Percentiles rank a stretch among this genome's conserved stretches.
Conservation (phyloP, 345 rosid species). For the Dipteronia sinensis region DNA sequence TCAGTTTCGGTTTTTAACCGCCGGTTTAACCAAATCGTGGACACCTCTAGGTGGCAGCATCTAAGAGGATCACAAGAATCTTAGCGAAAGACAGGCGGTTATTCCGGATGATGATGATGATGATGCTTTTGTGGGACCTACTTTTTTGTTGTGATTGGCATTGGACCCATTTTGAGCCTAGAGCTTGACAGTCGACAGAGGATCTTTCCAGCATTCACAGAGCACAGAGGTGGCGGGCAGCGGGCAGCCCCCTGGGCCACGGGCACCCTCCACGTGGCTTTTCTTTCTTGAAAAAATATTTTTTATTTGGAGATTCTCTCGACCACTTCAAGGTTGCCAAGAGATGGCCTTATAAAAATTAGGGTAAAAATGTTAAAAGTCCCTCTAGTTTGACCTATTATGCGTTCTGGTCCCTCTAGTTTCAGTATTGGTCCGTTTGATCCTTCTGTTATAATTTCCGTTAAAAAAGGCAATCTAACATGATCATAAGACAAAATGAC, state of each 20-base stretch:
- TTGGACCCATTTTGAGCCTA: conserved; percentile 13
- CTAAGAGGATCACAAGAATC: conserved; percentile 22
- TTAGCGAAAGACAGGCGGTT: conserved; percentile 14
- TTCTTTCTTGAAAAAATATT: too few species aligned
- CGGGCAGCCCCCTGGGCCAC: not conserved
- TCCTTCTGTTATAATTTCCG: too few species aligned
- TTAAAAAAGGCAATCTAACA: too few species aligned
- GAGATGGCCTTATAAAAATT: not conserved
- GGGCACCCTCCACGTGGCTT: not conserved
- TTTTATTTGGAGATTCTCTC: not conserved
- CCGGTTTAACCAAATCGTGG: too few species aligned
- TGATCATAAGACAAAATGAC: too few species aligned
- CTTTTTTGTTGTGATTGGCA: too few species aligned
- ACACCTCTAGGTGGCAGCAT: too few species aligned
- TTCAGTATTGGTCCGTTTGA: too few species aligned
- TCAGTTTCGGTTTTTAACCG: too few species aligned
- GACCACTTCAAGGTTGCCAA: not conserved
- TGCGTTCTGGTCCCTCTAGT: too few species aligned
- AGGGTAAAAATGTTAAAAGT: too few species aligned
- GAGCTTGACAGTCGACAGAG: not conserved
- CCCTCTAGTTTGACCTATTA: too few species aligned
- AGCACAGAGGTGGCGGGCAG: not conserved
- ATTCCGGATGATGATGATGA: conserved; percentile 15
- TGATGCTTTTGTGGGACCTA: not conserved
- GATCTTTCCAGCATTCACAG: not conserved